phyloP scores from a whole-genome alignment of 1,139 yeast genomes.

The Saccharomyces uvarum region DNA sequence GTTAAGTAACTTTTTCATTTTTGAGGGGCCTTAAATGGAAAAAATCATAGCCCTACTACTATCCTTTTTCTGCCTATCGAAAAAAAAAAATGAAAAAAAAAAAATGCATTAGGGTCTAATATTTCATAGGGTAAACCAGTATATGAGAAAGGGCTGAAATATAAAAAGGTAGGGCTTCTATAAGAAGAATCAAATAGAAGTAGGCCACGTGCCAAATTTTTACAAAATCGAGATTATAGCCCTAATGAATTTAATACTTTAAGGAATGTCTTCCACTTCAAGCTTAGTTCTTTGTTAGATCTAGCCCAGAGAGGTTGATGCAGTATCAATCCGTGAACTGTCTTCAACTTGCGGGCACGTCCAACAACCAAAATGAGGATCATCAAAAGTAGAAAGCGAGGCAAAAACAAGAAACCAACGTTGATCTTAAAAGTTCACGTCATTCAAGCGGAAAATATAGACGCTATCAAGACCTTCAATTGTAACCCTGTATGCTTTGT shows the following conservation, averaged over 20 bases:
- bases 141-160: background rate
- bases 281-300: background rate
- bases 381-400: constrained; percentile 15
- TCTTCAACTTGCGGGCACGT: background rate
- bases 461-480: constrained; percentile 20
- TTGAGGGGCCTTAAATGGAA: background rate
- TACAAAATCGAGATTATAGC: background rate
- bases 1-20: background rate
- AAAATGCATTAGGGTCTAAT: background rate
- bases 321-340: background rate
- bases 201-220: background rate
- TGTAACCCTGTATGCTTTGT: constrained; percentile 29
- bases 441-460: constrained; percentile 20
- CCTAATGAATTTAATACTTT: background rate
- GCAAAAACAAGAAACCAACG: constrained; percentile 10
- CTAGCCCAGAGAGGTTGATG: background rate
- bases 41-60: background rate
- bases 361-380: constrained; percentile 12
- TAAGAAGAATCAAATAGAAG: background rate
- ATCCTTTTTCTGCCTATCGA: background rate
- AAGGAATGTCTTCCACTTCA: background rate
- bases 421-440: constrained; percentile 20
- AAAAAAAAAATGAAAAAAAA: background rate
- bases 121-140: background rate
- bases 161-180: background rate